A percentile compares a stretch with the other conserved stretches of the same genome.
Evolutionary conservation across 495 filamentous ascomycete genomes (phyloP).

Genomic region (Massariosphaeria phaeospora): DNA sequence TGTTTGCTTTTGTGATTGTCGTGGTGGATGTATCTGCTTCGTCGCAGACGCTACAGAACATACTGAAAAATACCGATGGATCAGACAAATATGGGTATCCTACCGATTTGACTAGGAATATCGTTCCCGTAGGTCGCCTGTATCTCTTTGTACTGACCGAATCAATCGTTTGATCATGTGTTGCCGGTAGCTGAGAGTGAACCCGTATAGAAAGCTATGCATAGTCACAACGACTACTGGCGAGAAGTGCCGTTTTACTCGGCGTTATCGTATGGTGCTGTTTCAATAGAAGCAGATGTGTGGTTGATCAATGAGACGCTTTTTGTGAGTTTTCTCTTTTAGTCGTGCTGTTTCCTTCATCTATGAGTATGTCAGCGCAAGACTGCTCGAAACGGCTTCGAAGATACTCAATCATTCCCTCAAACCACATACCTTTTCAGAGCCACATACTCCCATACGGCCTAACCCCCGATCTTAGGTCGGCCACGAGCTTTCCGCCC

Average conservation of each 20-base stretch:
- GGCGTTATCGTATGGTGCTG: constrained; percentile 38
- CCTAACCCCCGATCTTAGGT: constrained; percentile 29
- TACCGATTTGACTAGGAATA: constrained; percentile 40
- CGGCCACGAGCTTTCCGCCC: constrained; percentile 39
- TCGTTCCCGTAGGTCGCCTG: constrained; percentile 33
- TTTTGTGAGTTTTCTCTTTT: constrained; percentile 32
- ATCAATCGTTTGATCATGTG: neutral
- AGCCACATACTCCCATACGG: neutral
- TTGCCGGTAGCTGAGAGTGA: neutral
- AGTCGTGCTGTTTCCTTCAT: neutral
- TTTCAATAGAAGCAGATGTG: constrained; percentile 41
- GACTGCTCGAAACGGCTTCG: too few relatives aligned
- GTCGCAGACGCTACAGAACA: constrained; percentile 39
- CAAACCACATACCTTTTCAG: neutral
- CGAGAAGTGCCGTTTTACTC: constrained; percentile 40
- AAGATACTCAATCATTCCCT: neutral
- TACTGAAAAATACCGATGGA: constrained; percentile 36
- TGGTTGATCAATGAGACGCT: constrained; percentile 42
- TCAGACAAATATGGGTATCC: constrained; percentile 40
- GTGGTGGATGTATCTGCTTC: constrained; percentile 26
- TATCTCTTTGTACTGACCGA: neutral
- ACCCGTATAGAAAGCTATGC: constrained; percentile 37
- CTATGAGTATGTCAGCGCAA: too few relatives aligned
- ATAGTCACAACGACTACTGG: constrained; percentile 45
- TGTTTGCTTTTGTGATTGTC: neutral